Evolutionary conservation across 148 eudicot genomes (phyloP), one percentile per base, ranked within the genome.

Genomic region (Vaccinium corymbosum): DNA sequence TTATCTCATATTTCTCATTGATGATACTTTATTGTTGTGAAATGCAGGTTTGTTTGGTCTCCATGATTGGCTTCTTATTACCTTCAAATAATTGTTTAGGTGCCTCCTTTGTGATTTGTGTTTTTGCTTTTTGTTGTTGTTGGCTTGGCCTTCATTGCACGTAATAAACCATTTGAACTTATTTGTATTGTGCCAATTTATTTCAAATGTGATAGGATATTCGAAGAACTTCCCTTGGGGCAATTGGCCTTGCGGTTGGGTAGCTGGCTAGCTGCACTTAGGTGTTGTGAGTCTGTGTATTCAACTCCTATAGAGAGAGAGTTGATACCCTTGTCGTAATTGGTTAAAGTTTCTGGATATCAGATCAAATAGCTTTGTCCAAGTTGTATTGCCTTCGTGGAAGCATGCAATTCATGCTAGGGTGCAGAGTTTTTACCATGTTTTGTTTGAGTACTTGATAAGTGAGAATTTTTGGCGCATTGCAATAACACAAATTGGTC

Each of bases 371-470:
- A 68, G 73, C 50, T 73, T 59, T 73, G 49, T 35, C 49, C 77
- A 35, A 73, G 77, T 38, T 15, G n/a, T 17, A 73, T 42, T 35
- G 42, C 77, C 25, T 19, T 73, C 5, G 13, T 42, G 77, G 51
- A 73, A 73, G 49, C 77, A 17, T 73, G 25, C 77, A 7, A 73
- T 38, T 73, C 50, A 42, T 2, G 9, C 49, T 35, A 73, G 17
- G 51, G 51, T 42, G 46, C 46, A 17, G 22, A 73, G 51, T 42
- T 73, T 73, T 13, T 73, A 38, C 22, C 1, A 32, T 29, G 51
- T 35, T 42, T 73, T 73, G 77, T 73, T 73, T 73, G 8, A 17
- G 77, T 73, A 35, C 50, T 68, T 68, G 38, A 42, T 73, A 73
- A 73, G 20, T 35, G 17, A 68, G 9, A 27, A 68, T 27, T 9